These are phyloP conservation scores for Arthromyces matolae DNA, from an alignment of 768 basidiomycete genomes.

Conservation along the genomic window DNA sequence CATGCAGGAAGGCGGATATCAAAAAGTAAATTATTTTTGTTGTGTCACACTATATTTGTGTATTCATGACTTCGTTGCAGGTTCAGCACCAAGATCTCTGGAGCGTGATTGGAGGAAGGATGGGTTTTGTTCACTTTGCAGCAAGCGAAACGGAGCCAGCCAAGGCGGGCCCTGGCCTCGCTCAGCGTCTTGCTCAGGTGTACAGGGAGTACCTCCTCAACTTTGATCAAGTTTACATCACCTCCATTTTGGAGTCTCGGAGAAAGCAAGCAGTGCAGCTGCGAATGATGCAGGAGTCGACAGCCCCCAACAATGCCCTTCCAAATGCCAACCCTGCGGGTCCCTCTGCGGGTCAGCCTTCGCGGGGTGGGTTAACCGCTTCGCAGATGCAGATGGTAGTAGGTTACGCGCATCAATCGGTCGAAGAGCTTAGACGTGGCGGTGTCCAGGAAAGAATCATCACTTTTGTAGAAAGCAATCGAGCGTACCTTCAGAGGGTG, in stretches of 20 bases:
- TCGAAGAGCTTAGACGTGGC: constrained; percentile 49
- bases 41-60: constrained; percentile 6
- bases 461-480: constrained; percentile 51
- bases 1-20: constrained; percentile 51
- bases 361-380: constrained; percentile 21
- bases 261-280: constrained; percentile 20
- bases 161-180: constrained; percentile 58
- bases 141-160: constrained; percentile 57
- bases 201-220: constrained; percentile 54
- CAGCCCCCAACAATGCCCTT: no score
- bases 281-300: constrained; percentile 3
- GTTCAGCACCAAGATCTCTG: constrained; percentile 55
- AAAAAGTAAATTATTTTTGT: constrained; percentile 35
- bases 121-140: constrained; percentile 65
- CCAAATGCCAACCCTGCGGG: not conserved
- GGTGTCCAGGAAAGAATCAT: constrained; percentile 51
- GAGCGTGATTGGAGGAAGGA: constrained; percentile 62
- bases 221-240: constrained; percentile 56
- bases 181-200: constrained; percentile 53
- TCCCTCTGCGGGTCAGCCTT: constrained; percentile 1
- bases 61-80: constrained; percentile 27
- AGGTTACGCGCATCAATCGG: constrained; percentile 41
- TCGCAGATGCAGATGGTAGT: constrained; percentile 43
- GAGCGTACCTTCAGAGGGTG: constrained; percentile 41
- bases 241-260: constrained; percentile 33